Evolutionary conservation across 768 basidiomycete species (phyloP).

Genomic region (Harrya chromipes): DNA sequence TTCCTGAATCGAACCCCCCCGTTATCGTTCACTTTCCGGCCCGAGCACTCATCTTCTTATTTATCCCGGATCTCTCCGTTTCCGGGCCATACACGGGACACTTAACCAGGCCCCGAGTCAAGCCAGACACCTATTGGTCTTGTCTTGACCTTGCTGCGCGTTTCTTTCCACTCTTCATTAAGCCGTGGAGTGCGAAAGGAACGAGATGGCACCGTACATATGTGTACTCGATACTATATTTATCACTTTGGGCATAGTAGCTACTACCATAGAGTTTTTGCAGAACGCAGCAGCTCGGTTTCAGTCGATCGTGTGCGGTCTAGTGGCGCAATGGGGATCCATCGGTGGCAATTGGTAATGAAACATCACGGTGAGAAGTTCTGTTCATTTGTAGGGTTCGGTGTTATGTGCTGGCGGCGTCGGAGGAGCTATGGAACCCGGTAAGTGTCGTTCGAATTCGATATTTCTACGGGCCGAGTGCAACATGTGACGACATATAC

Average conservation of each 20-base stretch:
- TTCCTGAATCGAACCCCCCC: conserved; percentile 17
- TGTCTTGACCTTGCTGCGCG: background rate
- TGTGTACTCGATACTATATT: conserved; percentile 24
- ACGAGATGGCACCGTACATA: conserved; percentile 14
- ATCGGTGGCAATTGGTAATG: conserved; percentile 5
- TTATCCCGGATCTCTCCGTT: conserved; percentile 25
- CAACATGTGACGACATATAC: too few relatives aligned
- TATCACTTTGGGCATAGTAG: conserved; percentile 10
- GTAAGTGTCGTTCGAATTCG: too few relatives aligned
- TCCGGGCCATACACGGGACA: conserved; percentile 4
- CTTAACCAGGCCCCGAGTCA: conserved; percentile 5
- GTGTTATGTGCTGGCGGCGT: too few relatives aligned
- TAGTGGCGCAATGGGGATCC: conserved; percentile 2
- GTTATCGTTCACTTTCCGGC: conserved; percentile 8
- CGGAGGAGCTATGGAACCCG: too few relatives aligned
- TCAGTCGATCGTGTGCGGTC: background rate
- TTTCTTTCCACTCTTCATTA: conserved; percentile 1
- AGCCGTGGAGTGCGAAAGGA: conserved; percentile 2
- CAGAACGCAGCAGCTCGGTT: background rate
- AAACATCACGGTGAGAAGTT: background rate
- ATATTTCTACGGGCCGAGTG: too few relatives aligned
- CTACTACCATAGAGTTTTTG: conserved; percentile 14
- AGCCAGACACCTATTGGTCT: background rate
- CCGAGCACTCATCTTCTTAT: conserved; percentile 18
- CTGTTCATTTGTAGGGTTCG: background rate